Percentiles rank a stretch among this genome's conserved stretches.
phyloP scores from a whole-genome alignment of 2,329 filamentous ascomycete genomes.

The Alternaria rosae region DNA sequence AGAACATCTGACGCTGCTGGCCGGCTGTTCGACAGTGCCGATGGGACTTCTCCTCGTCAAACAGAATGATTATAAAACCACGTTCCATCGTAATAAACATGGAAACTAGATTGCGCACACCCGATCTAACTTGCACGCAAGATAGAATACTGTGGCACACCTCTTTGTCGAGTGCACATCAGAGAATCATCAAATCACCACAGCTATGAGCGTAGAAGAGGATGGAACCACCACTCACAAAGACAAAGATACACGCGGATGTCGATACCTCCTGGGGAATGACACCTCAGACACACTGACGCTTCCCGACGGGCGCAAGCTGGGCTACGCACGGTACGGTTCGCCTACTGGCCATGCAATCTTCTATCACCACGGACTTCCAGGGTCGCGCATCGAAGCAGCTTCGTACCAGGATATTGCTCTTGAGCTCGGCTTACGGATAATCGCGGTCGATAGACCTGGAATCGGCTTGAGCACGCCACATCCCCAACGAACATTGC shows the following conservation, averaged over 20 bases:
- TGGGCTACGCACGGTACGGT: constrained; percentile 48
- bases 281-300: constrained; percentile 38
- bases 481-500: constrained; percentile 26
- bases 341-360: constrained; percentile 33
- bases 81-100: neutral
- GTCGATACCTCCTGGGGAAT: constrained; percentile 30
- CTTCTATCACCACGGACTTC: constrained; percentile 41
- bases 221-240: neutral
- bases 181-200: neutral
- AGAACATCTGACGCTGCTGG: neutral
- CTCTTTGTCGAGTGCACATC: neutral
- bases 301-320: constrained; percentile 46
- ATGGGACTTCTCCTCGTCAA: neutral
- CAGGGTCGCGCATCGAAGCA: constrained; percentile 42
- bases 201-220: neutral
- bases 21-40: constrained; percentile 1
- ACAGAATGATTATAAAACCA: neutral
- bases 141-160: too few species aligned
- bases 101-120: neutral
- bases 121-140: neutral
- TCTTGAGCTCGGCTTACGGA: constrained; percentile 29
- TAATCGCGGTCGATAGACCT: constrained; percentile 39
- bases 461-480: constrained; percentile 40
- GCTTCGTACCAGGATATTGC: constrained; percentile 30
- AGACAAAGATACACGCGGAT: neutral